Base-by-base conservation (phyloP, 163 green algal species). In the Scenedesmus sp. region DNA sequence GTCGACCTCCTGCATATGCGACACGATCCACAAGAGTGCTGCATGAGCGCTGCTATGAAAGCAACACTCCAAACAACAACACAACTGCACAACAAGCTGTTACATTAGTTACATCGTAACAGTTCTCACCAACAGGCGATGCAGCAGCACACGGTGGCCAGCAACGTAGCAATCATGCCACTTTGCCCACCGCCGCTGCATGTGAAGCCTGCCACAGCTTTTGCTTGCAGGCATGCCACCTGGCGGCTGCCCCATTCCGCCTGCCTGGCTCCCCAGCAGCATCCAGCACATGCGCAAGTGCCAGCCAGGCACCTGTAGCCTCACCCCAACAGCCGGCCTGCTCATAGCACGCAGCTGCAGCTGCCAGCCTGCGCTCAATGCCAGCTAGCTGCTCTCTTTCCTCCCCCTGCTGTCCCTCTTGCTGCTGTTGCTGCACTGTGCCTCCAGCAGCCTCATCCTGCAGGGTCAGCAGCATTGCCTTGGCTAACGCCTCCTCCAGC, bases 201-300 rank as follows among this genome's bases (percentile, higher is more conserved):
- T 76, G 26, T 4, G 18, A 35, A 20, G 40, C 40, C 59, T 59
- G 16, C 85, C 61, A 20, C 85, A 90, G 13, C n/a, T 43, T n/a
- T 44, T 90, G 68, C 85, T 72, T 46, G n/a, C 30, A 49, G 16
- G 68, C 68, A 24, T 84, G 85, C 85, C 85, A 90, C 26, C 56
- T 83, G 10, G 43, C 44, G 22, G 85, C 65, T 40, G 85, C 85
- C 44, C 73, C 42, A 43, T 90, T 84, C 0, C 85, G 33, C 24
- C 44, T 24, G 9, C 24, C 44, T 15, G 42, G 46, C 7, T 85
- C 6, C 20, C 85, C 85, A 43, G 56, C 9, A 10, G 85, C 72
- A 83, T 90, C 53, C 20, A 13, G 42, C n/a, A 76, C 46, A 76
- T 90, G 85, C 20, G 87, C 78, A 56, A 91, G 42, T 43, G 76